Percentiles rank a stretch among this genome's conserved stretches.
phyloP scores from a whole-genome alignment of 495 filamentous ascomycete species.

The Neurospora sp. region DNA sequence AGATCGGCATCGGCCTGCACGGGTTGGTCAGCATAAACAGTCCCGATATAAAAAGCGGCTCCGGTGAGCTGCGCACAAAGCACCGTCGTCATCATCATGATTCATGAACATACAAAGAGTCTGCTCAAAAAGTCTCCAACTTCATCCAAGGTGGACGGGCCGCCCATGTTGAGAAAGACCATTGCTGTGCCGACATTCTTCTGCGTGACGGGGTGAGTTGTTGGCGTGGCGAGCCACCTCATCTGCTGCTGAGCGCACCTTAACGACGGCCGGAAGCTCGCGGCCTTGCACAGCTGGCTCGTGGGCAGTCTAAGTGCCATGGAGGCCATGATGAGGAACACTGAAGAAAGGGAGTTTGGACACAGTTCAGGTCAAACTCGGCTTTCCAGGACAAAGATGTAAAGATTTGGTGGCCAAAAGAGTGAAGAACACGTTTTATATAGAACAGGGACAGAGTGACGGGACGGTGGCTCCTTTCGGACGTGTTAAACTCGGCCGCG shows the following conservation, averaged over 20 bases:
- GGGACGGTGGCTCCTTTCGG: not conserved
- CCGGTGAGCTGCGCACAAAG: not conserved
- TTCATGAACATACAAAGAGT: conserved; percentile 60
- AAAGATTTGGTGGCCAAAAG: not conserved
- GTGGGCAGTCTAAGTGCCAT: conserved; percentile 42
- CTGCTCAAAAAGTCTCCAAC: conserved; percentile 88
- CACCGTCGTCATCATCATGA: not conserved
- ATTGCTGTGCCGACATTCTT: conserved; percentile 66
- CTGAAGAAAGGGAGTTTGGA: not conserved
- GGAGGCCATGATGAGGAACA: conserved; percentile 5
- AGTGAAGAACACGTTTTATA: not conserved
- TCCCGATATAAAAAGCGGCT: not conserved
- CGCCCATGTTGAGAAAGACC: conserved; percentile 99
- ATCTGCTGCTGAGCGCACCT: conserved; percentile 23
- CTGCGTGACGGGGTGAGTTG: conserved; percentile 61
- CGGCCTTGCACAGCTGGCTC: conserved; percentile 32
- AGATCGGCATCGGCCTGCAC: conserved; percentile 79
- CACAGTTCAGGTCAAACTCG: not conserved
- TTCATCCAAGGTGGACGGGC: conserved; percentile 78
- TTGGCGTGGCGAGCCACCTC: conserved; percentile 53
- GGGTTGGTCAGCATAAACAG: conserved; percentile 6
- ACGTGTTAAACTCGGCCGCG: not conserved
- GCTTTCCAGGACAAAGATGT: not conserved
- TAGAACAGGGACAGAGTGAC: not conserved
- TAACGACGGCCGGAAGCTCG: conserved; percentile 16